phyloP scores from a whole-genome alignment of 306 rosid genomes.

The Sesbania bispinosa region DNA sequence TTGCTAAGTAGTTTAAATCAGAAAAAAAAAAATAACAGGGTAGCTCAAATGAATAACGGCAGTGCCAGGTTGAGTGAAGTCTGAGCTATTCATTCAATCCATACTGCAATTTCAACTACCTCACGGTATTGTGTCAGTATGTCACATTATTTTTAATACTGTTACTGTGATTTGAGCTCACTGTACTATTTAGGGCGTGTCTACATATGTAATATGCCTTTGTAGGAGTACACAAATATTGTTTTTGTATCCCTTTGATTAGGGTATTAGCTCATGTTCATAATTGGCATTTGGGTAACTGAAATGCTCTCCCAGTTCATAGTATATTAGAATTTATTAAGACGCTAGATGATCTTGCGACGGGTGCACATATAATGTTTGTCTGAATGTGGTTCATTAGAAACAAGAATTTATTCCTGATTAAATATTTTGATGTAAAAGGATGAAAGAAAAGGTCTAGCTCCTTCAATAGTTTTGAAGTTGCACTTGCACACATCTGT shows the following conservation, averaged over 20 bases:
- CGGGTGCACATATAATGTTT: background rate
- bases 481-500: too few relatives aligned
- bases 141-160: background rate
- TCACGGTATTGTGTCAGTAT: background rate
- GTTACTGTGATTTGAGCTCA: background rate
- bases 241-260: background rate
- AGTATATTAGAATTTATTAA: background rate
- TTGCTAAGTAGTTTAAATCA: background rate
- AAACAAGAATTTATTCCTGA: background rate
- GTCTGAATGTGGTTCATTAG: background rate
- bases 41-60: slow-evolving; percentile 8
- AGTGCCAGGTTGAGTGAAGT: background rate
- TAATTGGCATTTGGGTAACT: background rate
- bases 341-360: too few relatives aligned
- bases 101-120: background rate
- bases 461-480: background rate
- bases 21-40: background rate
- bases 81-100: slow-evolving; percentile 3
- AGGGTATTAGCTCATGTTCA: background rate
- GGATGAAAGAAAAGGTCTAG: background rate
- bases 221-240: background rate
- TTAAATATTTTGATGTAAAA: background rate
- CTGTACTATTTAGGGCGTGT: background rate
- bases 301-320: background rate
- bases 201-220: background rate